phyloP scores from a whole-genome alignment of 306 rosid species.

The Rosa lucieae region DNA sequence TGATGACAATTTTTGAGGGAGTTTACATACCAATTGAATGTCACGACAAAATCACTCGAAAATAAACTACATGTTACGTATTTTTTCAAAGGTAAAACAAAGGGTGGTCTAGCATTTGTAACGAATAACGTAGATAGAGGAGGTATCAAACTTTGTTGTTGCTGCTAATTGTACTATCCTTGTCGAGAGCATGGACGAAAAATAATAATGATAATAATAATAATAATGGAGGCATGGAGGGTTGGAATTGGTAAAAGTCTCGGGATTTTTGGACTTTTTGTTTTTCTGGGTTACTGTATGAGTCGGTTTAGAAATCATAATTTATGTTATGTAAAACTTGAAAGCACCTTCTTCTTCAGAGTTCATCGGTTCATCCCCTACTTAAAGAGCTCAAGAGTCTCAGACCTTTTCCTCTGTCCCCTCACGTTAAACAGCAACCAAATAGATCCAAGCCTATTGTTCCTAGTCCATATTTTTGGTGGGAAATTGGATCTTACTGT shows the following conservation, averaged over 20 bases:
- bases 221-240: background rate
- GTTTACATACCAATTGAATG: too few relatives aligned
- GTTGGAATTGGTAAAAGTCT: background rate
- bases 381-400: background rate
- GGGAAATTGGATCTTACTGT: slow-evolving; percentile 1
- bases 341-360: background rate
- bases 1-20: too few relatives aligned
- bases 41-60: too few relatives aligned
- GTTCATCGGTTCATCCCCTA: background rate
- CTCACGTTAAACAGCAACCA: background rate
- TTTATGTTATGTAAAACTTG: background rate
- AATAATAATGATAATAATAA: too few relatives aligned
- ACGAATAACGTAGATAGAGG: background rate
- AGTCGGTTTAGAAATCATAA: slow-evolving; percentile 12
- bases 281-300: background rate
- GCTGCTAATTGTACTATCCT: background rate
- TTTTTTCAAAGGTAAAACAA: too few relatives aligned
- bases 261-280: background rate
- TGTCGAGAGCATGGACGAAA: too few relatives aligned
- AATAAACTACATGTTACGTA: too few relatives aligned
- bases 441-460: background rate
- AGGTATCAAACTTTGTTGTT: background rate
- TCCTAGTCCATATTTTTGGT: background rate
- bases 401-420: background rate
- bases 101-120: background rate